Conservation (phyloP, 768 basidiomycete species). For the Cystoderma amianthinum region DNA sequence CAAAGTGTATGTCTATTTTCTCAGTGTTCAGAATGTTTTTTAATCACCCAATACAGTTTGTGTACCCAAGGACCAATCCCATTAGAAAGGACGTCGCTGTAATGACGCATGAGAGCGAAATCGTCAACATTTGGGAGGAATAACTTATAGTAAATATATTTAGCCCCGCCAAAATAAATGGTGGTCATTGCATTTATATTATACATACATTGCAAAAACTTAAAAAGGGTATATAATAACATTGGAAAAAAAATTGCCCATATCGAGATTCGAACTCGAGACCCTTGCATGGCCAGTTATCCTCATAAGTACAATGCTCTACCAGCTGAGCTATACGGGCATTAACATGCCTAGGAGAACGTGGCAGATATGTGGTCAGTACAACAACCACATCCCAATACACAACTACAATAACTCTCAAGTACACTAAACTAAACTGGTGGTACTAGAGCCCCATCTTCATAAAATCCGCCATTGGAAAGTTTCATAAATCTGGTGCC, state of each 20-base stretch:
- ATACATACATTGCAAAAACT: too few relatives aligned
- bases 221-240: too few relatives aligned
- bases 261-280: conserved; percentile 50
- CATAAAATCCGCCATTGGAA: conserved; percentile 33
- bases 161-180: too few relatives aligned
- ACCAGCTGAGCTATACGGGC: conserved; percentile 53
- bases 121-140: conserved; percentile 54
- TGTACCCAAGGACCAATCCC: conserved; percentile 74
- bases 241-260: conserved; percentile 31
- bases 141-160: conserved; percentile 4
- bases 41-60: conserved; percentile 45
- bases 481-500: conserved; percentile 63
- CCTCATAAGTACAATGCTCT: conserved; percentile 58
- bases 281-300: conserved; percentile 45
- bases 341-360: too few relatives aligned
- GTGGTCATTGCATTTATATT: too few relatives aligned
- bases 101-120: conserved; percentile 82
- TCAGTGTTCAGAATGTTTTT: background rate
- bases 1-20: conserved; percentile 45
- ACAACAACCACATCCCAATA: too few relatives aligned
- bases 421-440: background rate
- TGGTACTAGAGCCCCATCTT: conserved; percentile 17
- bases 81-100: conserved; percentile 72
- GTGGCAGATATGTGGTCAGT: too few relatives aligned
- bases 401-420: too few relatives aligned